A percentile compares a stretch with the other conserved stretches of the same genome.
Conservation (phyloP, 2,329 filamentous ascomycete species). For the Calonectria honghensis region DNA sequence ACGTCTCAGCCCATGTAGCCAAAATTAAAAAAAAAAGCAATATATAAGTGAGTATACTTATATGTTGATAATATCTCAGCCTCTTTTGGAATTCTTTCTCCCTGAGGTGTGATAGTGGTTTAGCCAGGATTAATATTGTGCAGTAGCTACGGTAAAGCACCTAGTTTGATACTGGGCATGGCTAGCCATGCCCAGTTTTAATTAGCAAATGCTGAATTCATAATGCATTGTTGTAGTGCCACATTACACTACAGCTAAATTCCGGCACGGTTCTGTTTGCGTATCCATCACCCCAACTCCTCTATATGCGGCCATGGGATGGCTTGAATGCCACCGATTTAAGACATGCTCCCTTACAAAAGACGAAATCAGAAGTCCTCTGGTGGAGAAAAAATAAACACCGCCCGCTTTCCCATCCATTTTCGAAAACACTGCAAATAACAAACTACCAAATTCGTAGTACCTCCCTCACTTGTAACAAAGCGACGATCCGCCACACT, state of each 20-base stretch:
- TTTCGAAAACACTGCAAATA: slow-evolving; percentile 26
- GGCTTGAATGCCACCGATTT: slow-evolving; percentile 17
- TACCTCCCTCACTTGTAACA: neutral
- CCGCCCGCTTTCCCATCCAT: slow-evolving; percentile 29
- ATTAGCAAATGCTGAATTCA: slow-evolving; percentile 9
- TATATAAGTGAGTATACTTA: too few species aligned
- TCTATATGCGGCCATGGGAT: slow-evolving; percentile 34
- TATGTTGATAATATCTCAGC: too few species aligned
- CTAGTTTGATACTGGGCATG: too few species aligned
- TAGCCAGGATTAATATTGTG: too few species aligned
- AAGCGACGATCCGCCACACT: neutral
- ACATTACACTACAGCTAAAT: slow-evolving; percentile 11
- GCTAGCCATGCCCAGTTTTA: neutral
- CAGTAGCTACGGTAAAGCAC: too few species aligned
- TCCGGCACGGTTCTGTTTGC: slow-evolving; percentile 13
- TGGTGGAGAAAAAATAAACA: slow-evolving; percentile 5
- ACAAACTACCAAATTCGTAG: slow-evolving; percentile 3
- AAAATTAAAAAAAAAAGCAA: too few species aligned
- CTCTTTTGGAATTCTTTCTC: too few species aligned
- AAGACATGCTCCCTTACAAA: slow-evolving; percentile 29
- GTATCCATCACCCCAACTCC: slow-evolving; percentile 32
- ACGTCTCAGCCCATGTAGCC: too few species aligned
- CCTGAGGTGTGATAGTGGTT: neutral
- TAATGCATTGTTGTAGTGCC: slow-evolving; percentile 33
- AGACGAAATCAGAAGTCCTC: slow-evolving; percentile 21